phyloP scores from a whole-genome alignment of 495 filamentous ascomycete genomes.

The Platismatia glauca region DNA sequence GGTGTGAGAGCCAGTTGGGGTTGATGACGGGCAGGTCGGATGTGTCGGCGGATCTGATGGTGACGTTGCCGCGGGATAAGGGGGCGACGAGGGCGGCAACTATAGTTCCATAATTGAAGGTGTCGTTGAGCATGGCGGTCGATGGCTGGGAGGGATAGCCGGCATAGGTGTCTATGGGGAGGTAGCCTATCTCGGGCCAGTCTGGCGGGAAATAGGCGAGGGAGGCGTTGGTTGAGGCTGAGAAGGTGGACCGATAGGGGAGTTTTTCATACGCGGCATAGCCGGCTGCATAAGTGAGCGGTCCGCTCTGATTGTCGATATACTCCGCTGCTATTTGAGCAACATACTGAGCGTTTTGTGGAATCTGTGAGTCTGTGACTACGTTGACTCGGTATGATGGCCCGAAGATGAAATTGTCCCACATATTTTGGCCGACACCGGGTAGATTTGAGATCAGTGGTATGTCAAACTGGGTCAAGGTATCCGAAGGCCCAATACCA shows the following conservation, averaged over 20 bases:
- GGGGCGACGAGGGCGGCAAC: slow-evolving; percentile 33
- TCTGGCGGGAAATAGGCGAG: slow-evolving; percentile 35
- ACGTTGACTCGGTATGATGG: slow-evolving; percentile 24
- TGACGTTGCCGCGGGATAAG: slow-evolving; percentile 47
- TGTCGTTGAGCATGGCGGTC: slow-evolving; percentile 33
- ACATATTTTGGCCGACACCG: slow-evolving; percentile 46
- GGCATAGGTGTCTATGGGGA: slow-evolving; percentile 21
- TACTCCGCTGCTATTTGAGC: neutral
- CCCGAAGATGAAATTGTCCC: slow-evolving; percentile 22
- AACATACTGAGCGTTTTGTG: neutral
- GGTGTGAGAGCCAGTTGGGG: slow-evolving; percentile 45
- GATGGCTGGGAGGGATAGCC: slow-evolving; percentile 20
- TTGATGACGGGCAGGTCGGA: slow-evolving; percentile 45
- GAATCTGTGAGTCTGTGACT: slow-evolving; percentile 5
- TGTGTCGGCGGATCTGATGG: slow-evolving; percentile 36
- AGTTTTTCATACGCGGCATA: slow-evolving; percentile 16
- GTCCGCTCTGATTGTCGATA: slow-evolving; percentile 6
- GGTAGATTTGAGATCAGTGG: slow-evolving; percentile 30
- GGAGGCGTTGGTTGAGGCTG: slow-evolving; percentile 20
- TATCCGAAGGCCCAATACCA: slow-evolving; percentile 42
- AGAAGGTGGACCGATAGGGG: slow-evolving; percentile 18
- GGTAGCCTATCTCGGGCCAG: slow-evolving; percentile 51
- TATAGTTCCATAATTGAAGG: slow-evolving; percentile 39
- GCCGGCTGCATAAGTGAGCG: slow-evolving; percentile 17
- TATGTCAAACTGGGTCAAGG: slow-evolving; percentile 30